Evolutionary conservation across 495 filamentous ascomycete genomes (phyloP).

Genomic region (Echria macrotheca): DNA sequence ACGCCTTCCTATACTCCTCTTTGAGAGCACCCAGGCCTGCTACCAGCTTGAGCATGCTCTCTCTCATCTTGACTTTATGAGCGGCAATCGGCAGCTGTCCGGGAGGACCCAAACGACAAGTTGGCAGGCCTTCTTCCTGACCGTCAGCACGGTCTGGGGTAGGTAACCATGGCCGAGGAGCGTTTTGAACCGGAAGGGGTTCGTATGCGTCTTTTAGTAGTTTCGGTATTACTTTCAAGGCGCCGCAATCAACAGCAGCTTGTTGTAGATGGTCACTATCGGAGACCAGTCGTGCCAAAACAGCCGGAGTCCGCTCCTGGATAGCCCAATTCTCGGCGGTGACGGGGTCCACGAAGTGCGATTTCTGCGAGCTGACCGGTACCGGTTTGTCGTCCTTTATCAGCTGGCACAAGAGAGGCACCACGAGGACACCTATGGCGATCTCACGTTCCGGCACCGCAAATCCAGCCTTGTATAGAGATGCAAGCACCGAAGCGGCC

Average conservation of each 20-base stretch:
- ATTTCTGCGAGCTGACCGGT: conserved; percentile 16
- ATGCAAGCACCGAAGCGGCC: conserved; percentile 73
- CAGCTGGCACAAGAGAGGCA: conserved; percentile 68
- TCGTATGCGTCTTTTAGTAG: conserved; percentile 67
- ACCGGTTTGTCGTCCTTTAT: conserved; percentile 51
- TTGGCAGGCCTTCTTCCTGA: conserved; percentile 16
- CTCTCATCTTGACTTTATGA: conserved; percentile 72
- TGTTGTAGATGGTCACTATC: conserved; percentile 73
- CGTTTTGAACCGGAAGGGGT: conserved; percentile 35
- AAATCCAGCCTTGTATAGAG: conserved; percentile 66
- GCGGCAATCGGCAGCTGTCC: conserved; percentile 59
- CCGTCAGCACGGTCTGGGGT: conserved; percentile 19
- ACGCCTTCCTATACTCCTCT: conserved; percentile 75
- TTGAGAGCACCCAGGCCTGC: conserved; percentile 73
- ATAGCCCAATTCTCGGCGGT: conserved; percentile 41
- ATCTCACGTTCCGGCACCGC: conserved; percentile 55
- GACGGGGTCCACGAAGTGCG: conserved; percentile 31
- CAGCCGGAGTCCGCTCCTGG: conserved; percentile 64
- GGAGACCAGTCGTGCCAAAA: conserved; percentile 72
- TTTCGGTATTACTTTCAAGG: conserved; percentile 65
- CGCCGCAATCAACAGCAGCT: conserved; percentile 72
- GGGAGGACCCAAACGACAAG: conserved; percentile 49
- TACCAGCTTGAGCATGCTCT: conserved; percentile 71
- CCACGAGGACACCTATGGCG: conserved; percentile 58
- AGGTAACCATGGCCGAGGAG: conserved; percentile 40